phyloP scores from a whole-genome alignment of 2,329 filamentous ascomycete genomes.

The Calonectria pteridis region DNA sequence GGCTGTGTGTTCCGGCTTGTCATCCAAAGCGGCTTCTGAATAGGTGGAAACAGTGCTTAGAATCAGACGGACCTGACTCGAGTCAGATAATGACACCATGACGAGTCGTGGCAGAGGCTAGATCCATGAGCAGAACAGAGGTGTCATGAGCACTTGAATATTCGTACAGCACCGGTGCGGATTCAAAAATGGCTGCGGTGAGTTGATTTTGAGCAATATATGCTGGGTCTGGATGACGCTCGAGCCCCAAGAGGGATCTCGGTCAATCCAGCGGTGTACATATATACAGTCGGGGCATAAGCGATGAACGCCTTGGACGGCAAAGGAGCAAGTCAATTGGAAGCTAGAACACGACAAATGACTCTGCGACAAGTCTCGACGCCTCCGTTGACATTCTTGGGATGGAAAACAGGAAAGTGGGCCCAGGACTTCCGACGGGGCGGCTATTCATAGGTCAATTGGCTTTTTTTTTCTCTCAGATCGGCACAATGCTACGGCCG shows the following conservation, averaged over 20 bases:
- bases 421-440: conserved; percentile 23
- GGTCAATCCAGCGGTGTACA: conserved; percentile 32
- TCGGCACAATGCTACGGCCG: conserved; percentile 31
- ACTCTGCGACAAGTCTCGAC: conserved; percentile 33
- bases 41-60: not conserved
- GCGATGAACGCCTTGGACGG: conserved; percentile 21
- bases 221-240: conserved; percentile 29
- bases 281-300: conserved; percentile 33
- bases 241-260: conserved; percentile 35
- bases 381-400: conserved; percentile 30
- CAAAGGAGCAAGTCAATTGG: conserved; percentile 17
- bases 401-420: conserved; percentile 34
- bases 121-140: not conserved
- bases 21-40: not conserved
- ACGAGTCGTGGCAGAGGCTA: not conserved
- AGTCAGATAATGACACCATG: not conserved
- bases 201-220: conserved; percentile 19
- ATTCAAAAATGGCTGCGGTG: not conserved
- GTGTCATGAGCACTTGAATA: conserved; percentile 24
- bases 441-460: conserved; percentile 42
- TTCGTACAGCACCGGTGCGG: not conserved
- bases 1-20: not conserved
- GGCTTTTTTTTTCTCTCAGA: conserved; percentile 28
- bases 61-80: not conserved
- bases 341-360: conserved; percentile 14